Evolutionary conservation across 139 green algal genomes (phyloP), one percentile per base, ranked within the genome.

Genomic region (Chlorella sp.): DNA sequence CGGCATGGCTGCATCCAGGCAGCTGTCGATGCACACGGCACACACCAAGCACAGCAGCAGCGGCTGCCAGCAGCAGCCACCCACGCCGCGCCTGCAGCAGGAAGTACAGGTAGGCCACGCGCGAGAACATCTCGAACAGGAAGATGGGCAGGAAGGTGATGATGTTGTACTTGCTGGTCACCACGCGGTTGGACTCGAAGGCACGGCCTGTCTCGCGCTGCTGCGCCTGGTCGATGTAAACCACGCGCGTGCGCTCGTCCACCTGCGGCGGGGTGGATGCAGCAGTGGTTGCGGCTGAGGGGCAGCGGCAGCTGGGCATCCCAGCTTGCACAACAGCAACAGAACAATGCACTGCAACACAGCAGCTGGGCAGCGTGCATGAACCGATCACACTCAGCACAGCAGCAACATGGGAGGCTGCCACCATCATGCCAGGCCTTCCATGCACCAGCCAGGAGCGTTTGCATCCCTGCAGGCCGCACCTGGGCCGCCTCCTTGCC

Each of bases 71-170:
- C 30, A n/a, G 30, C 9, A 28, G 4, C 17, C 68, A 44, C 11
- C 30, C 67, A 16, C 0, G 36, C 2, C 69, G 6, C 64, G 81
- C 85, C 86, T 92, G 90, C 39, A 94, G 79, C 15, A 95, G 80
- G 85, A 98, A 97, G 89, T 98, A 98, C 23, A 96, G 80, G 90
- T 98, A 97, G 56, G 95, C 95, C 9, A 95, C 89, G 25, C 95
- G 85, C 20, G 87, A 91, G 81, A 95, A 96, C 88, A 95, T 96
- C 72, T 97, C 93, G 56, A 93, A 95, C 51, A 98, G 84, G 47
- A 92, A 92, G 56, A 93, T 88, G 4, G 95, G 95, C 11, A 98
- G 74, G 84, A 98, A 98, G 36, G 93, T 95, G 74, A 94, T 17
- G 18, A 94, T 15, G 68, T 92, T 96, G 87, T 98, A 98, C 87